These are phyloP conservation scores for Chytridiales sp. DNA, from an alignment of 371 early-diverging fungal species.

Conservation along the genomic window DNA sequence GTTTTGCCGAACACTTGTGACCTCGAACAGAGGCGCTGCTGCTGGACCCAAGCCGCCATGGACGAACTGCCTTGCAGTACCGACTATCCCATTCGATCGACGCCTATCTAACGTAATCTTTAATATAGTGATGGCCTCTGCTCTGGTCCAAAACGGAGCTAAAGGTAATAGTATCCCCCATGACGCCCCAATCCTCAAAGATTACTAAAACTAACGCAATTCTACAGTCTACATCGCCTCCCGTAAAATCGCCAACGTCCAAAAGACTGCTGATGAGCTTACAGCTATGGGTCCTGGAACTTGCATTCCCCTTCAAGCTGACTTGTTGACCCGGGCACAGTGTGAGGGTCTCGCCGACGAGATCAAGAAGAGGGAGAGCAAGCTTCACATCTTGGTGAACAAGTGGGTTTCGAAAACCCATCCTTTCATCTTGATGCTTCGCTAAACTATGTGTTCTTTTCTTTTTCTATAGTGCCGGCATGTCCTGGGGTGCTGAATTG, in stretches of 20 bases:
- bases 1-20: no score
- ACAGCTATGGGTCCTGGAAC: constrained; percentile 35
- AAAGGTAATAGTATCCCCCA: constrained; percentile 17
- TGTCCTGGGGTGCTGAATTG: constrained; percentile 43
- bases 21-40: no score
- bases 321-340: constrained; percentile 68
- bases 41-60: no score
- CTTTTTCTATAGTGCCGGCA: constrained; percentile 37
- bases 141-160: constrained; percentile 52
- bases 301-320: constrained; percentile 74
- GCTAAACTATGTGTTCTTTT: constrained; percentile 1
- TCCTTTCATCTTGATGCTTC: neutral
- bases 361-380: constrained; percentile 61
- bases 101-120: neutral
- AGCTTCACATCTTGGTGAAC: constrained; percentile 82
- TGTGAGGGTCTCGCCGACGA: constrained; percentile 59
- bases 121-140: constrained; percentile 41
- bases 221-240: constrained; percentile 48
- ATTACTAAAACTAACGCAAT: neutral
- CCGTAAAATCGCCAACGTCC: constrained; percentile 38
- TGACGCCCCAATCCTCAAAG: neutral
- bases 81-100: neutral
- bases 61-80: constrained; percentile 8
- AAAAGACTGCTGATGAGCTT: constrained; percentile 42
- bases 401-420: constrained; percentile 52